A percentile compares a stretch with the other conserved stretches of the same genome.
phyloP scores from a whole-genome alignment of 805 yeast genomes.

The Candida xyloterini region DNA sequence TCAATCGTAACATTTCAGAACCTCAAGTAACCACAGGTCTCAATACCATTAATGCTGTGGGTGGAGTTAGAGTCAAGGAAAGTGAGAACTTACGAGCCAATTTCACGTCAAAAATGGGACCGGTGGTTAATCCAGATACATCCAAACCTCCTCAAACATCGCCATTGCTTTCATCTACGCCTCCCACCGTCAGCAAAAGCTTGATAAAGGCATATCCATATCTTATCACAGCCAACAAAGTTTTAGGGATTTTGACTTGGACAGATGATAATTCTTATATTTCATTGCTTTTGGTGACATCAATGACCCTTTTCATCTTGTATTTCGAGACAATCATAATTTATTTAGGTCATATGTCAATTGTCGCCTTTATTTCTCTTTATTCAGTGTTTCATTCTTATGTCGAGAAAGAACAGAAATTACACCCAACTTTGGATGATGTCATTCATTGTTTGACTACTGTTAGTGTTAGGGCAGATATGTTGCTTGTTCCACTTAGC shows the following conservation, averaged over 20 bases:
- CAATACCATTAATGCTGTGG: conserved; percentile 22
- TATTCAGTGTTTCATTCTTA: conserved; percentile 57
- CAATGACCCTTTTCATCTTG: conserved; percentile 57
- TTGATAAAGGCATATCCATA: conserved; percentile 83
- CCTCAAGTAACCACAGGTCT: conserved; percentile 11
- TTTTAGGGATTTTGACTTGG: conserved; percentile 82
- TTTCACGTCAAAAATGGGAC: conserved; percentile 37
- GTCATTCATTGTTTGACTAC: conserved; percentile 74
- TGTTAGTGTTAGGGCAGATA: conserved; percentile 71
- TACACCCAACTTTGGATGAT: conserved; percentile 82
- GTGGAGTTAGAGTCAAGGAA: conserved; percentile 30
- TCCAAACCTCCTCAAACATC: conserved; percentile 51
- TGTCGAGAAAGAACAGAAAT: conserved; percentile 56
- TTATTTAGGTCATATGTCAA: conserved; percentile 78
- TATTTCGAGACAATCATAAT: conserved; percentile 75
- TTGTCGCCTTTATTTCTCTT: conserved; percentile 57
- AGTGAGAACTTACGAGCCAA: conserved; percentile 37
- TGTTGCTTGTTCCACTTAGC: conserved; percentile 77
- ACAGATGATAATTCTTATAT: conserved; percentile 81
- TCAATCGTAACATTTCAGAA: conserved; percentile 8
- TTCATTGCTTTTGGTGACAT: conserved; percentile 57
- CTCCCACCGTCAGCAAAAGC: conserved; percentile 85
- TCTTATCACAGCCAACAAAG: conserved; percentile 65
- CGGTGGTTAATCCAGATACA: background rate
- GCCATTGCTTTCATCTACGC: conserved; percentile 83